These are phyloP conservation scores for Neoascochyta sp. DNA, from an alignment of 2,329 filamentous ascomycete species.

Conservation along the genomic window DNA sequence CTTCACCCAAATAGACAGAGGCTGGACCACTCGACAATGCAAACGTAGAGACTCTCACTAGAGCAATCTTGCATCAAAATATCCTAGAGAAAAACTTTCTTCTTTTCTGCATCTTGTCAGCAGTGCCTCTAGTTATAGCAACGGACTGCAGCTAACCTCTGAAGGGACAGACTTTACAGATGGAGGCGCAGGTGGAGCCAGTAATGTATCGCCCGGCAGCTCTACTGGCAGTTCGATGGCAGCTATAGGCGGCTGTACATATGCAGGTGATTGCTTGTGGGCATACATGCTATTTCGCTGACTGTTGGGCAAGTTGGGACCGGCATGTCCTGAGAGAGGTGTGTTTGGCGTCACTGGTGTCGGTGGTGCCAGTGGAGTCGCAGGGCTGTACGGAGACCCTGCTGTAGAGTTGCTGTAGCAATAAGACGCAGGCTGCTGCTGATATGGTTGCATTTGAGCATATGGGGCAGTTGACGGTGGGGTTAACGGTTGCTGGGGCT, in stretches of 20 bases:
- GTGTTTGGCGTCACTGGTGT: constrained; percentile 16
- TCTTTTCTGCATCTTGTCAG: constrained; percentile 20
- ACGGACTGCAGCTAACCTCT: constrained; percentile 9
- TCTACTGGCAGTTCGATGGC: constrained; percentile 18
- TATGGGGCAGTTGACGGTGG: constrained; percentile 3
- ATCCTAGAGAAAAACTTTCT: constrained; percentile 21
- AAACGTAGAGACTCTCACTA: no score
- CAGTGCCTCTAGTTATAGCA: constrained; percentile 1
- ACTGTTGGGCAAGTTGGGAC: constrained; percentile 7
- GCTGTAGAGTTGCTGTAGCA: constrained; percentile 5
- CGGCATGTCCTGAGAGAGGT: constrained; percentile 9
- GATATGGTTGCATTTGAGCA: constrained; percentile 5
- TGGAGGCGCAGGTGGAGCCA: constrained; percentile 10
- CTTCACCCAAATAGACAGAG: no score
- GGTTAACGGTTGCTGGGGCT: constrained; percentile 12
- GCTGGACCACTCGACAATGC: no score
- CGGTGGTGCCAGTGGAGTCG: constrained; percentile 6
- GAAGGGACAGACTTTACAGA: constrained; percentile 10
- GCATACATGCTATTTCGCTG: constrained; percentile 7
- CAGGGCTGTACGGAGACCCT: constrained; percentile 1
- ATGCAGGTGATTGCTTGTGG: no score
- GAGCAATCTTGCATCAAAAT: no score
- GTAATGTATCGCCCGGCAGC: constrained; percentile 11
- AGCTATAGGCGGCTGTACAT: constrained; percentile 8
- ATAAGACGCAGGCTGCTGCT: constrained; percentile 8